Evolutionary conservation across 805 yeast genomes (phyloP), one percentile per base, ranked within the genome.

Genomic region (Wickerhamiella spandovensis): DNA sequence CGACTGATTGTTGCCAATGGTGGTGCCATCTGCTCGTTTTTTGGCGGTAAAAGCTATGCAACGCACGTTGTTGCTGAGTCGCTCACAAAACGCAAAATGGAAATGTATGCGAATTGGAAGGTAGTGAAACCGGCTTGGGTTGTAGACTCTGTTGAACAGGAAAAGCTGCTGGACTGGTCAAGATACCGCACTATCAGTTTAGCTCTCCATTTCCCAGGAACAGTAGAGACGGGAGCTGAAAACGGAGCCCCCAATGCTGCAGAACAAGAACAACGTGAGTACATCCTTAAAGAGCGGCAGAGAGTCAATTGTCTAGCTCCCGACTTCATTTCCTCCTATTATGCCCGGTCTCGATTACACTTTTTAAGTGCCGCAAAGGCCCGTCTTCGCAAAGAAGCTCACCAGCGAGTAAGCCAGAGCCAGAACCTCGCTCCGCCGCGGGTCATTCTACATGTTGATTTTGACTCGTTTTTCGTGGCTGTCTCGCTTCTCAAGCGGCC

Each of bases 401-500:
- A 82, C 39, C 63, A 70, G 3, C 65, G 35, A 7, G 38, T 12
- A 18, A 21, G 35, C 15, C 47, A 30, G 2, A 13, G 7, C 5
- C 35, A 9, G n/a, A 17, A 15, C 10, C 51, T 44, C 2, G 30
- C 51, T 1, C 37, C 47, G 17, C 48, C 45, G 9, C 52, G 42
- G 20, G 28, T 74, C 1, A 75, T 89, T 9, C 62, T 89, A 49
- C 97, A 90, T 63, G 73, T 90, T 32, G 98, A 90, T 63, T 90
- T 88, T 64, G 98, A 90, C 64, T 87, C 95, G 56, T 90, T 92
- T 60, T 90, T 90, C 66, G 97, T 89, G 1, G 75, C 94, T 0
- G 96, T 83, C 0, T 84, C 96, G 0, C 75, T 85, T 2, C 66
- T 79, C 49, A 70, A 67, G 15, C 68, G 71, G 42, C 81, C 83